phyloP scores from a whole-genome alignment of 2,329 filamentous ascomycete genomes.

The Didymella glomerata region DNA sequence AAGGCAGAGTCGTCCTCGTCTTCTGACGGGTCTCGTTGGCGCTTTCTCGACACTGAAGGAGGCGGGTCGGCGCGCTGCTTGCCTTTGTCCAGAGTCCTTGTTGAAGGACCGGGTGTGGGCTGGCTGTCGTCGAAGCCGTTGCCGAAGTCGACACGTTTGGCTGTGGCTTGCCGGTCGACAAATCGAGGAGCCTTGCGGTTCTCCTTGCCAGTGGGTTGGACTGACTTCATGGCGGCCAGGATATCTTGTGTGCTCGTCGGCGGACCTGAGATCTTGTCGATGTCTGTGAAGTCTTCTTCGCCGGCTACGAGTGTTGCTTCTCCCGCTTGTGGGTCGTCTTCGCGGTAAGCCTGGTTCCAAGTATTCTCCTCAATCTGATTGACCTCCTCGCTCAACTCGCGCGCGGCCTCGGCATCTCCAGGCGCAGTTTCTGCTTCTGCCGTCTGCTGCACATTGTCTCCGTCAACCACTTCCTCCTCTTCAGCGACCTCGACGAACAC shows the following conservation, averaged over 20 bases:
- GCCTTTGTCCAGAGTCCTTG: constrained; percentile 27
- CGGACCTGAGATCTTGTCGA: constrained; percentile 23
- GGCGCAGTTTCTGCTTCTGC: constrained; percentile 9
- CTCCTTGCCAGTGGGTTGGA: constrained; percentile 42
- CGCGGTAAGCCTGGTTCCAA: constrained; percentile 8
- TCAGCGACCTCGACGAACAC: constrained; percentile 9
- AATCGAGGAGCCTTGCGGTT: constrained; percentile 36
- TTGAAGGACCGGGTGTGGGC: constrained; percentile 34
- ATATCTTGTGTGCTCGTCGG: constrained; percentile 35
- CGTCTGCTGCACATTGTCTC: constrained; percentile 1
- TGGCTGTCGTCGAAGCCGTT: constrained; percentile 48
- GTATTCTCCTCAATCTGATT: constrained; percentile 17
- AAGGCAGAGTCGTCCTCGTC: constrained; percentile 53
- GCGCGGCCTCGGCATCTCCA: neutral
- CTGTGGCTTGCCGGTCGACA: constrained; percentile 53
- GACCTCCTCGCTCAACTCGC: constrained; percentile 1
- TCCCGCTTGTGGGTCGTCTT: constrained; percentile 15
- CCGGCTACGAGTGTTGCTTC: constrained; percentile 23
- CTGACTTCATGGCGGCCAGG: constrained; percentile 31
- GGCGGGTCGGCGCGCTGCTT: constrained; percentile 40
- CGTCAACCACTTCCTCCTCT: constrained; percentile 4
- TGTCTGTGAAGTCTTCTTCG: constrained; percentile 19
- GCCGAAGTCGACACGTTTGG: constrained; percentile 51
- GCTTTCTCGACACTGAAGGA: constrained; percentile 32
- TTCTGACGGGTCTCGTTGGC: constrained; percentile 24